These are phyloP conservation scores for Hyphopichia pseudoburtonii DNA, from an alignment of 1,139 yeast genomes.

Conservation along the genomic window DNA sequence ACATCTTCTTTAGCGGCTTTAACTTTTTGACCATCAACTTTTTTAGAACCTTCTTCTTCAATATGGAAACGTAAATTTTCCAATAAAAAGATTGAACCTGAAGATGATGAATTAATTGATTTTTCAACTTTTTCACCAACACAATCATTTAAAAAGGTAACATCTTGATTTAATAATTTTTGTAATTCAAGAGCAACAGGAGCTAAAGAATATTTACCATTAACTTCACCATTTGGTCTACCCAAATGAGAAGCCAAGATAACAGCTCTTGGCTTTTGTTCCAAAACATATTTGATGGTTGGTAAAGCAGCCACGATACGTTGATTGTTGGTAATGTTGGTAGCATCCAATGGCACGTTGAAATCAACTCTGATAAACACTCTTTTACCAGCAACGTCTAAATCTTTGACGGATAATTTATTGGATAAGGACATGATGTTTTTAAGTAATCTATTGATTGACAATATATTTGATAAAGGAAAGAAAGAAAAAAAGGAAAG, in stretches of 20 bases:
- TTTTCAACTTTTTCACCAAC: slow-evolving; percentile 86
- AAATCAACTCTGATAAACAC: slow-evolving; percentile 97
- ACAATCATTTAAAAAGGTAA: slow-evolving; percentile 78
- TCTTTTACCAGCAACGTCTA: slow-evolving; percentile 81
- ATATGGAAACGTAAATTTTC: slow-evolving; percentile 97
- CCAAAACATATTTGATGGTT: slow-evolving; percentile 89
- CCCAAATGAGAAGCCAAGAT: slow-evolving; percentile 95
- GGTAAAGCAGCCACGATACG: slow-evolving; percentile 98
- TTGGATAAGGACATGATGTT: slow-evolving; percentile 78
- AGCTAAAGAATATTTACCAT: slow-evolving; percentile 80
- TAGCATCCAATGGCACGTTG: slow-evolving; percentile 96
- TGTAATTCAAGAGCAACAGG: slow-evolving; percentile 89
- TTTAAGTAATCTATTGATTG: neutral
- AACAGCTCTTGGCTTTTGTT: slow-evolving; percentile 84
- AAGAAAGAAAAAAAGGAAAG: neutral
- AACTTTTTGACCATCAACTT: slow-evolving; percentile 83
- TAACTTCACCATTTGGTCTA: slow-evolving; percentile 91
- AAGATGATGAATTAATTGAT: slow-evolving; percentile 65
- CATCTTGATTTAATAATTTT: slow-evolving; percentile 64
- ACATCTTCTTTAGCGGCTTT: slow-evolving; percentile 87
- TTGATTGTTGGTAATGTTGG: slow-evolving; percentile 95
- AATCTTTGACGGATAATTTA: slow-evolving; percentile 88
- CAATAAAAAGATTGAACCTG: slow-evolving; percentile 76
- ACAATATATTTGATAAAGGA: neutral
- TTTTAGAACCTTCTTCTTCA: slow-evolving; percentile 89